Conservation (phyloP, 78 protist species). For the Speleostelium caveatum region DNA sequence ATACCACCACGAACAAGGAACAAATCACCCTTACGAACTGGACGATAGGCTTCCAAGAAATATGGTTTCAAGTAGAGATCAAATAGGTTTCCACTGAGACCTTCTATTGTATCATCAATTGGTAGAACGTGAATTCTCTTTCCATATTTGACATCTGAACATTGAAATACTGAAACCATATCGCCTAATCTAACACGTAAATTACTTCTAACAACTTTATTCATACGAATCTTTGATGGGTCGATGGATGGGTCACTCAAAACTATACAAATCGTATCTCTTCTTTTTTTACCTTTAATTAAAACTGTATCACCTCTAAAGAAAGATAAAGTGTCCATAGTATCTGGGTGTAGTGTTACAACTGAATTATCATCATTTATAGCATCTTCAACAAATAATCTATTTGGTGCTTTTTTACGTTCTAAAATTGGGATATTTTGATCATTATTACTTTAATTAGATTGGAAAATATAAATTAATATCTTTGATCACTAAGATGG, state of each 20-base stretch:
- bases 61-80: slow-evolving; percentile 98
- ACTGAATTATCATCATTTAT: slow-evolving; percentile 98
- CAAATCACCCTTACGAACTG: slow-evolving; percentile 96
- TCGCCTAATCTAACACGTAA: slow-evolving; percentile 97
- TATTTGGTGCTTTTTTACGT: slow-evolving; percentile 93
- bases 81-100: slow-evolving; percentile 98
- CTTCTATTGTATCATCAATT: slow-evolving; percentile 99
- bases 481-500: background rate
- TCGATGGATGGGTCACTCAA: slow-evolving; percentile 95
- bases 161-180: slow-evolving; percentile 93
- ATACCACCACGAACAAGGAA: slow-evolving; percentile 97
- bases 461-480: background rate
- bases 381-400: slow-evolving; percentile 99
- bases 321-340: slow-evolving; percentile 94
- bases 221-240: slow-evolving; percentile 96
- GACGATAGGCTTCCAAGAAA: slow-evolving; percentile 99
- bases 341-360: slow-evolving; percentile 89
- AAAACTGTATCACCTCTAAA: slow-evolving; percentile 98
- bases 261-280: slow-evolving; percentile 98
- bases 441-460: background rate
- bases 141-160: slow-evolving; percentile 96
- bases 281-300: slow-evolving; percentile 98
- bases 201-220: slow-evolving; percentile 91
- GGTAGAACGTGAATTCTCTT: slow-evolving; percentile 98
- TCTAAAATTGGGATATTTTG: slow-evolving; percentile 85